These are phyloP conservation scores for Microglena sp. DNA, from an alignment of 139 green algal genomes.

Conservation along the genomic window DNA sequence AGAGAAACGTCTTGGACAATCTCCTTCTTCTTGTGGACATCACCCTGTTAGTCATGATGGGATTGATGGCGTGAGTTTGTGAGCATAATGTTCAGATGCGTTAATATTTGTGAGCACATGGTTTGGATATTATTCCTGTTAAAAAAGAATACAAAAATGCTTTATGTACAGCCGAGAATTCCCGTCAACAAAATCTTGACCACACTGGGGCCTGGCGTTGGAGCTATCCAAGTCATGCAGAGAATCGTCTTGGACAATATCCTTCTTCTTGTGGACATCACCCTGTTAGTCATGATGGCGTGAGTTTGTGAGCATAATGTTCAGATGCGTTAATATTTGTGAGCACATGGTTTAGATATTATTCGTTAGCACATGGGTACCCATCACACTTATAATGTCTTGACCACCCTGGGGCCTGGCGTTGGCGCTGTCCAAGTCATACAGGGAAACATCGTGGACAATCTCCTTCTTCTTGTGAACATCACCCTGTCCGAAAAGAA, in stretches of 20 bases:
- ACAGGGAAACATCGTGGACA: conserved; percentile 97
- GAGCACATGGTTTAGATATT: too few relatives aligned
- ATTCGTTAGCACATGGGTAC: too few relatives aligned
- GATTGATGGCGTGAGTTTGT: not conserved
- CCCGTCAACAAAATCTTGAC: too few relatives aligned
- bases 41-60: conserved; percentile 52
- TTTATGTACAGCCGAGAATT: too few relatives aligned
- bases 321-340: too few relatives aligned
- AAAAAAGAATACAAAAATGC: too few relatives aligned
- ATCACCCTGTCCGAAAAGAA: conserved; percentile 70
- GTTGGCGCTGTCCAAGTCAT: conserved; percentile 96
- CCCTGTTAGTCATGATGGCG: too few relatives aligned
- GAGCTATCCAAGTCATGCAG: conserved; percentile 95
- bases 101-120: too few relatives aligned
- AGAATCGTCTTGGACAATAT: conserved; percentile 98
- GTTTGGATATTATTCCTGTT: too few relatives aligned
- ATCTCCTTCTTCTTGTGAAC: conserved; percentile 99
- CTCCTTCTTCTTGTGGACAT: conserved; percentile 99
- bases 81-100: not conserved
- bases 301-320: not conserved
- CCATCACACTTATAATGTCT: too few relatives aligned
- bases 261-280: conserved; percentile 99
- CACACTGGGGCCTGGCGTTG: conserved; percentile 88
- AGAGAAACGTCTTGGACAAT: conserved; percentile 98
- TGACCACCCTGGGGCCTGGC: conserved; percentile 80